A percentile compares a stretch with the other conserved stretches of the same genome.
phyloP scores from a whole-genome alignment of 2,329 filamentous ascomycete genomes.

The Paraphaeosphaeria minitans region DNA sequence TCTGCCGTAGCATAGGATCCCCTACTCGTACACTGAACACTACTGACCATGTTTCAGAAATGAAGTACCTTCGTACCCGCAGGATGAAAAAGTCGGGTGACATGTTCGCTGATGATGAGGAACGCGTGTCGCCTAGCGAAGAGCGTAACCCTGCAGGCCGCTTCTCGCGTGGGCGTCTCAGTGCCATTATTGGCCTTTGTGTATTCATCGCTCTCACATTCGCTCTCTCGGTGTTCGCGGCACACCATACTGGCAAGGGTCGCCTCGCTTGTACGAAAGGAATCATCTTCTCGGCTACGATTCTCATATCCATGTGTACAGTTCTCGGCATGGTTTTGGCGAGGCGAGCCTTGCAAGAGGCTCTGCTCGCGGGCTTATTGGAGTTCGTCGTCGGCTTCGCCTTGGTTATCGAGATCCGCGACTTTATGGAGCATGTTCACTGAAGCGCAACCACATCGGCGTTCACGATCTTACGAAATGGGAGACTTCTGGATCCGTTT shows the following conservation, averaged over 20 bases:
- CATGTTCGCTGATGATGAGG: conserved; percentile 21
- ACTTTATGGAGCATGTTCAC: conserved; percentile 22
- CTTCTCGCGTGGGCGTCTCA: conserved; percentile 22
- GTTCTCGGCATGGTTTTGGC: conserved; percentile 28
- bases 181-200: conserved; percentile 6
- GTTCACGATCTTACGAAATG: not conserved
- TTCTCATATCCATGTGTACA: conserved; percentile 23
- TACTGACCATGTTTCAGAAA: conserved; percentile 14
- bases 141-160: not conserved
- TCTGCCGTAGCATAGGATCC: not conserved
- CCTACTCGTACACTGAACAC: not conserved
- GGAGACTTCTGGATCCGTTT: too few relatives aligned
- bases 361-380: conserved; percentile 30
- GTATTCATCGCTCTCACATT: conserved; percentile 22
- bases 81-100: conserved; percentile 11
- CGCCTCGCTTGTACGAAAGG: conserved; percentile 25
- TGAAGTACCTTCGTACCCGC: conserved; percentile 22
- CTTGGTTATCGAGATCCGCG: conserved; percentile 29
- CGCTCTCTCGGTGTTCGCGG: conserved; percentile 14
- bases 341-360: conserved; percentile 26
- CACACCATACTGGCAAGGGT: conserved; percentile 24
- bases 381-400: conserved; percentile 29
- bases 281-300: conserved; percentile 27
- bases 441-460: not conserved
- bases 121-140: not conserved